Evolutionary conservation across 2,329 filamentous ascomycete species (phyloP), one percentile per base, ranked within the genome.

Genomic region (Aspergillus tanneri): DNA sequence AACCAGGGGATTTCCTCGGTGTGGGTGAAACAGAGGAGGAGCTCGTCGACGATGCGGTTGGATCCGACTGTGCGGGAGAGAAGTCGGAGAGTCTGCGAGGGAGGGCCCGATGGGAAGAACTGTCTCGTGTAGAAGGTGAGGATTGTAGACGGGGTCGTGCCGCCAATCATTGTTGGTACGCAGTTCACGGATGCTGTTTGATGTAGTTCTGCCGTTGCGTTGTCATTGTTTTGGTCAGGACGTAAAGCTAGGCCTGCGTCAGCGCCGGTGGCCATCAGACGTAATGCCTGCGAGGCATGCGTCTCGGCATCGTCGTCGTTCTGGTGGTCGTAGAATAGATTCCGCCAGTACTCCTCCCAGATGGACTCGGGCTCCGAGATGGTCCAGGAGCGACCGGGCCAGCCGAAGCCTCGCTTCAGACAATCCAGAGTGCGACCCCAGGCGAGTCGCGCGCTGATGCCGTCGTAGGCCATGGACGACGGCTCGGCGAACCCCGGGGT

Each of bases 401-500:
- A 58, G 6, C 62, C 66, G 59, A 90, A 87, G 0, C 81, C 84
- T 38, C 76, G 76, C 34, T 82, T 74, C 16, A 87, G 73, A 6
- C 75, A 69, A 0, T 73, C 74, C 47, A 90, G 59, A 25, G 78
- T 83, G 10, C 86, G 75, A 19, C 77, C 82, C 79, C 84, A 89
- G 0, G 86, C 84, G 16, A 88, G 61, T 8, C 78, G 77, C 2
- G 84, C 79, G 1, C 77, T 77, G 7, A 86, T 73, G 3, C 75
- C 72, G 52, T 87, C 78, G 56, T 82, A 86, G 53, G 82, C 77
- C 2, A 84, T 77, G 10, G 85, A 61, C 37, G 84, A 78, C 16
- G 77, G 75, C 65, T 89, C 85, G 0, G 85, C 86, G 50, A 90
- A 90, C 0, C 87, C 86, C 0, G 79, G 66, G 32, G 78, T 69